Conservation (phyloP, 169 alveolate species). For the Eimeria brunetti region DNA sequence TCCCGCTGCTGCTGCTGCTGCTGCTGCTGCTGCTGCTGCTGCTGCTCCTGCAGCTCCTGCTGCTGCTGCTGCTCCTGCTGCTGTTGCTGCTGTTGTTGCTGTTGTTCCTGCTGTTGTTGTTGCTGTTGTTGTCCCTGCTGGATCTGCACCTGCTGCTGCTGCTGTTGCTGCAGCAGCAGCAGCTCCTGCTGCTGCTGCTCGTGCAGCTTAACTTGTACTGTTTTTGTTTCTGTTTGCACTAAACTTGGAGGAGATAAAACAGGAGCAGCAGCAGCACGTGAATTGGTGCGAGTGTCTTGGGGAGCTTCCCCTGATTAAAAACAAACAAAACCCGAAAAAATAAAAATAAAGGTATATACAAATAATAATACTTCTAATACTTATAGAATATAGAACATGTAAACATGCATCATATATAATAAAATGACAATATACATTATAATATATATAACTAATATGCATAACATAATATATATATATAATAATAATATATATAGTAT, state of each 20-base stretch:
- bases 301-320: neutral
- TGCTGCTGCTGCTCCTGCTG: neutral
- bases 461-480: too few relatives aligned
- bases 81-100: neutral
- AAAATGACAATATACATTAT: neutral
- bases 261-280: neutral
- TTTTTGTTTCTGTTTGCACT: neutral
- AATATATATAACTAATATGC: neutral
- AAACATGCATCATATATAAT: neutral
- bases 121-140: too few relatives aligned
- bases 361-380: neutral
- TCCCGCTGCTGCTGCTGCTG: slow-evolving; percentile 17
- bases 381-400: too few relatives aligned
- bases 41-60: slow-evolving; percentile 3
- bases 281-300: slow-evolving; percentile 18
- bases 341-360: neutral
- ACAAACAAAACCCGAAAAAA: neutral
- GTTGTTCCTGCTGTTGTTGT: too few relatives aligned
- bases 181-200: neutral
- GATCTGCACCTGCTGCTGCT: too few relatives aligned
- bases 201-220: neutral
- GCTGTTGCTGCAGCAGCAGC: neutral
- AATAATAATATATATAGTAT: too few relatives aligned
- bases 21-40: slow-evolving; percentile 21
- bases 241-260: slow-evolving; percentile 16